A percentile compares a stretch with the other conserved stretches of the same genome.
Evolutionary conservation across 345 rosid genomes (phyloP).

Genomic region (Populus davidiana): DNA sequence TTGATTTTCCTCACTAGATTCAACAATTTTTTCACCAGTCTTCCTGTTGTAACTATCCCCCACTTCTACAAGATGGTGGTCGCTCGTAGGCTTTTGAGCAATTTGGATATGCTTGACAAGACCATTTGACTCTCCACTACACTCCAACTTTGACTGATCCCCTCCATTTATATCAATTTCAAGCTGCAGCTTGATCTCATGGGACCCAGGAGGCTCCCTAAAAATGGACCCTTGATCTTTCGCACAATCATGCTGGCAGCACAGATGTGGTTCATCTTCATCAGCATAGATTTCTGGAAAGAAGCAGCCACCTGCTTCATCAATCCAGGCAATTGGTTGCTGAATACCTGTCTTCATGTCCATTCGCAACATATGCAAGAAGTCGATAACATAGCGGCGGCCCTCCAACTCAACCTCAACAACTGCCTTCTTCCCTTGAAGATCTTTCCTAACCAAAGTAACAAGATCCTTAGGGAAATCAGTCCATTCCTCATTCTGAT

Average conservation of each 20-base stretch:
- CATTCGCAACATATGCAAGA: constrained; percentile 70
- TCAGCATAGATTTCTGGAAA: constrained; percentile 65
- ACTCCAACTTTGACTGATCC: constrained; percentile 50
- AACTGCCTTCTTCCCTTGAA: constrained; percentile 58
- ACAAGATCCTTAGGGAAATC: constrained; percentile 54
- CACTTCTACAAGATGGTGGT: constrained; percentile 29
- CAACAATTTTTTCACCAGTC: constrained; percentile 40
- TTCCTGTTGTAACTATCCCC: constrained; percentile 48
- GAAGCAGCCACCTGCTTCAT: constrained; percentile 64
- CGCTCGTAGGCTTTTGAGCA: constrained; percentile 29
- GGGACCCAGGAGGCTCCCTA: constrained; percentile 33
- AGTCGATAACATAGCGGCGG: constrained; percentile 55
- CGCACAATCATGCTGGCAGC: constrained; percentile 37
- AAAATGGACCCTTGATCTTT: constrained; percentile 23
- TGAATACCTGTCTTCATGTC: constrained; percentile 63
- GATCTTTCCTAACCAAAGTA: constrained; percentile 46
- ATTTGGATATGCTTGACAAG: constrained; percentile 39
- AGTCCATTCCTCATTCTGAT: constrained; percentile 73
- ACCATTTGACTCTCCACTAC: constrained; percentile 70
- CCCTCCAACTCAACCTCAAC: constrained; percentile 56
- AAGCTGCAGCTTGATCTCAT: constrained; percentile 74
- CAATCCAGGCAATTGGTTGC: constrained; percentile 92
- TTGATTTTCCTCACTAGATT: constrained; percentile 32
- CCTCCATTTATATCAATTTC: constrained; percentile 70
- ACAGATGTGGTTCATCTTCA: constrained; percentile 36